Evolutionary conservation across 306 rosid species (phyloP), one percentile per base, ranked within the genome.

Genomic region (Vigna reflexopilosa): DNA sequence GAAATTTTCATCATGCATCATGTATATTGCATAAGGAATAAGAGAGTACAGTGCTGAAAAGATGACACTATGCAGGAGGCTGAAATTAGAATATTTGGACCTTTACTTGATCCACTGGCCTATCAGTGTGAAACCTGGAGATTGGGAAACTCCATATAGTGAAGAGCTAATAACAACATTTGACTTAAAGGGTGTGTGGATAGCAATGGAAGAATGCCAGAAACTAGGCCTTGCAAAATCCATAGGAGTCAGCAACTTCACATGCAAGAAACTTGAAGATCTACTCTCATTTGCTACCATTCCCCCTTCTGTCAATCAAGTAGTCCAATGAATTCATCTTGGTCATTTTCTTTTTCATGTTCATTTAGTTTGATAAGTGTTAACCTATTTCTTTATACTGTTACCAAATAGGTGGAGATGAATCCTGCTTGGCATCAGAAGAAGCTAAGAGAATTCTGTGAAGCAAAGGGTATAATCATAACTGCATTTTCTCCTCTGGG

Each of bases 401-500:
- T 10, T 7, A 57, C 30, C 5, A 65, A 19, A 73, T 84, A 88
- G 92, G 90, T 86, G 73, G 92, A 88, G 72, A 68, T 88, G 90
- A 84, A 76, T 55, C 92, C 84, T 24, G 54, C 73, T 9, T 84
- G 84, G 83, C 85, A 89, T 52, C 90, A 89, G 68, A 84, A 80
- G 81, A 84, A 86, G 70, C 78, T 89, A 15, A 82, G 45, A 68
- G 88, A 89, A 40, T 86, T 80, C 13, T 84, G 89, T 76, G 56
- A 75, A 6, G 78, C 72, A 6, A 87, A 87, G 47, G 82, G 76
- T 17, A 55, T 87, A 13, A 70, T 85, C 13, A 79, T 87, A 65
- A 89, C 89, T 48, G 93, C 93, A 14, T 89, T 16, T 70, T 89
- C 90, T 42, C 89, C 93, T 20, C 30, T 87, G 75, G 87, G 90